A percentile compares a stretch with the other conserved stretches of the same genome.
Conservation (phyloP, 2,329 filamentous ascomycete genomes). For the Talaromyces sp. region DNA sequence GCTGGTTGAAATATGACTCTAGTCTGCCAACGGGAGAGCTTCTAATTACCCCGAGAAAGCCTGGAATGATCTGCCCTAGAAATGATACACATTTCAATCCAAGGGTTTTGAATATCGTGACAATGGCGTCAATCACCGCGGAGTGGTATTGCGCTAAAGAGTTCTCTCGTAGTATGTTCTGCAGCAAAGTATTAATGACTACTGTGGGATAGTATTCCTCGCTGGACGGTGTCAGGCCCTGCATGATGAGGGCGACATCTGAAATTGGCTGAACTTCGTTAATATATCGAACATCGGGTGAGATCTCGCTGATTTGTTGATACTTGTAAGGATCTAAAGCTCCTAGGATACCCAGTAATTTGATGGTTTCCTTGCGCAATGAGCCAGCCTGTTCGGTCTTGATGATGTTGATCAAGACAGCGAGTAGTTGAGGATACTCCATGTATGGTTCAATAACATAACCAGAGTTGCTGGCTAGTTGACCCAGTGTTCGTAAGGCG, state of each 20-base stretch:
- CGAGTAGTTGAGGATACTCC: conserved; percentile 90
- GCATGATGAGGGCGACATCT: conserved; percentile 97
- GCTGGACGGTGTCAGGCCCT: conserved; percentile 88
- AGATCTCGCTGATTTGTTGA: conserved; percentile 83
- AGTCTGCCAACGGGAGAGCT: conserved; percentile 74
- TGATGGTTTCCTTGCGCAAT: conserved; percentile 89
- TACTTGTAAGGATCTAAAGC: conserved; percentile 95
- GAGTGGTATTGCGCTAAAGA: conserved; percentile 90
- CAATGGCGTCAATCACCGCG: conserved; percentile 92
- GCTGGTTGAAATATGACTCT: conserved; percentile 96
- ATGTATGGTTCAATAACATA: conserved; percentile 97
- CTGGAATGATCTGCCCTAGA: conserved; percentile 88
- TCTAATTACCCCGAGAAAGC: conserved; percentile 85
- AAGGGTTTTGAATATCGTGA: conserved; percentile 97
- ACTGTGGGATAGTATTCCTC: conserved; percentile 99
- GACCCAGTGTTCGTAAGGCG: conserved; percentile 83
- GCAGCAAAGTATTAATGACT: conserved; percentile 91
- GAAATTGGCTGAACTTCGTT: conserved; percentile 70
- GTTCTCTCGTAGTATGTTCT: conserved; percentile 80
- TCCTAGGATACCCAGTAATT: conserved; percentile 90
- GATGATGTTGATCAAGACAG: conserved; percentile 90
- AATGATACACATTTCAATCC: conserved; percentile 96
- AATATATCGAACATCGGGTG: conserved; percentile 73
- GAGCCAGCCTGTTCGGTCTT: conserved; percentile 85
- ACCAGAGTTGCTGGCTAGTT: conserved; percentile 91